These are phyloP conservation scores for Diaporthe aspalathi DNA, from an alignment of 2,329 filamentous ascomycete genomes.

Conservation along the genomic window DNA sequence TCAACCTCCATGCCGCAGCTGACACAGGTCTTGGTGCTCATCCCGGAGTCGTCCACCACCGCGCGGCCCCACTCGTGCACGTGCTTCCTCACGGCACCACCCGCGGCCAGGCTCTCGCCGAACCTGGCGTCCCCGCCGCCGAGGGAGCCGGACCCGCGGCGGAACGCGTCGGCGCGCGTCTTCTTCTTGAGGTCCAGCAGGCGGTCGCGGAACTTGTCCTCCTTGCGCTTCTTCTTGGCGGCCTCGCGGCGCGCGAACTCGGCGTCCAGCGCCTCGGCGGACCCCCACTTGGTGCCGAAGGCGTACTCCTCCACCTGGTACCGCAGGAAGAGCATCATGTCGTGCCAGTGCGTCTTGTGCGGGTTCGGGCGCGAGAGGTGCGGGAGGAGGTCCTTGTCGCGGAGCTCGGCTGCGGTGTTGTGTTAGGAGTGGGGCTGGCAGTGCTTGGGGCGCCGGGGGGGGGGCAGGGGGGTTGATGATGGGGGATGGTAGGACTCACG, in stretches of 20 bases:
- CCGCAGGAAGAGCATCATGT: constrained; percentile 97
- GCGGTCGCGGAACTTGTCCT: constrained; percentile 91
- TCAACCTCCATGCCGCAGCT: constrained; percentile 84
- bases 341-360: constrained; percentile 95
- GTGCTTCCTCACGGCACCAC: constrained; percentile 67
- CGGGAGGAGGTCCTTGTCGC: constrained; percentile 85
- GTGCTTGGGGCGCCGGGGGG: background rate
- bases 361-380: constrained; percentile 92
- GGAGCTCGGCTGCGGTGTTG: constrained; percentile 77
- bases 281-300: constrained; percentile 91
- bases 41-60: constrained; percentile 76
- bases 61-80: constrained; percentile 87
- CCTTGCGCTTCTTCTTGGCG: constrained; percentile 87
- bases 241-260: constrained; percentile 85
- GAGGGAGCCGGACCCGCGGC: constrained; percentile 72
- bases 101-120: constrained; percentile 55
- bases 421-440: background rate
- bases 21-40: constrained; percentile 83
- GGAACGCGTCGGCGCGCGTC: constrained; percentile 90
- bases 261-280: constrained; percentile 82
- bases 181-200: constrained; percentile 91
- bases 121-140: constrained; percentile 82
- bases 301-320: constrained; percentile 96
- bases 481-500: constrained; percentile 62
- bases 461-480: background rate